Percentiles rank a stretch among this genome's conserved stretches.
Conservation (phyloP, 2,329 filamentous ascomycete species). For the Clonostachys byssicola region DNA sequence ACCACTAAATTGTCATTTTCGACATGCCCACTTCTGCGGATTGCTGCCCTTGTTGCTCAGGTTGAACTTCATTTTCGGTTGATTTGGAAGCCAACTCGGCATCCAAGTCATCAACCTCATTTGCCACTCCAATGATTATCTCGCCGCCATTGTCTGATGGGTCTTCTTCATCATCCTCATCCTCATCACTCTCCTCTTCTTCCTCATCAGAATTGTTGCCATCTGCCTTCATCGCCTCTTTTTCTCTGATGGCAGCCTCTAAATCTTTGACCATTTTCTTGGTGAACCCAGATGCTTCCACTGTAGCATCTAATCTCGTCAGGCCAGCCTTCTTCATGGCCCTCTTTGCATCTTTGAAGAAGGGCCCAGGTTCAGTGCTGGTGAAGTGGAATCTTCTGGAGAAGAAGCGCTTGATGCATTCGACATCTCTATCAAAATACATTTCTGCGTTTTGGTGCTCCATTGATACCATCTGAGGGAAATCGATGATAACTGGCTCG, state of each 20-base stretch:
- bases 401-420: conserved; percentile 95
- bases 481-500: conserved; percentile 88
- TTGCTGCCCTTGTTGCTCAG: neutral
- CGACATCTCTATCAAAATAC: conserved; percentile 95
- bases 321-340: conserved; percentile 60
- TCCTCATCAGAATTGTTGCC: conserved; percentile 18
- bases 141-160: conserved; percentile 1
- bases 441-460: conserved; percentile 91
- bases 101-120: conserved; percentile 1
- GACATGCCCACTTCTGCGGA: neutral
- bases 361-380: conserved; percentile 76
- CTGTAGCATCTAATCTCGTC: conserved; percentile 76
- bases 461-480: conserved; percentile 96
- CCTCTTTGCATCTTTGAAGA: conserved; percentile 80
- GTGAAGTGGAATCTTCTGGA: conserved; percentile 83
- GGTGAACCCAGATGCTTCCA: conserved; percentile 91
- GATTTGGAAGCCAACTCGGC: neutral
- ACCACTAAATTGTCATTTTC: too few species aligned
- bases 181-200: conserved; percentile 18
- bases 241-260: conserved; percentile 83
- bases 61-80: conserved; percentile 1
- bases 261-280: conserved; percentile 96
- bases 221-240: conserved; percentile 39
- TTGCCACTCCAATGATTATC: conserved; percentile 8
- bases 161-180: conserved; percentile 13